Evolutionary conservation across 352 stramenopile genomes (phyloP).

Genomic region (Pythium dissotocum): DNA sequence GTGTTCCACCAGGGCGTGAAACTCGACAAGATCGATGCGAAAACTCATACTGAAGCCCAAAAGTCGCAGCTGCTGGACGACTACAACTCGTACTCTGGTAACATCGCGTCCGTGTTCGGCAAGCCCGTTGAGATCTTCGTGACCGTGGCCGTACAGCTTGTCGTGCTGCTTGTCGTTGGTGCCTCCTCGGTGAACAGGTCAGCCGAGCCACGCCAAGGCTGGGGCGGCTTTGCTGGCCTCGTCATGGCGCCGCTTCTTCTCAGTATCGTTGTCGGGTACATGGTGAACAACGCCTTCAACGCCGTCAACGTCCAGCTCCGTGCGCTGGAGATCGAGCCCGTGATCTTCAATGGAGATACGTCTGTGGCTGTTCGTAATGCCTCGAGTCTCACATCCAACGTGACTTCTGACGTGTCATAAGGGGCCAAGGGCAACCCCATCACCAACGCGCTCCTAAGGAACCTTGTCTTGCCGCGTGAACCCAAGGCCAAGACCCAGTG

Average conservation of each 20-base stretch:
- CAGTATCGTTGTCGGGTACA: background rate
- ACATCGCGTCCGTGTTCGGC: slow-evolving; percentile 4
- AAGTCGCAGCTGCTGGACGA: background rate
- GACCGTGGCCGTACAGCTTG: background rate
- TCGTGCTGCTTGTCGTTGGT: background rate
- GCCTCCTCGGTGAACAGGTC: background rate
- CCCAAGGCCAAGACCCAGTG: background rate
- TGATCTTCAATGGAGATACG: background rate
- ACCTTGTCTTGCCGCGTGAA: background rate
- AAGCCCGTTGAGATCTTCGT: slow-evolving; percentile 1
- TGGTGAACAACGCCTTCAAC: background rate
- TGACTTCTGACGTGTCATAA: background rate
- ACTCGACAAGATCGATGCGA: background rate
- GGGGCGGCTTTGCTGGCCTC: background rate
- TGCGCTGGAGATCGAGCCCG: background rate
- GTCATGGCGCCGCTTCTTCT: background rate
- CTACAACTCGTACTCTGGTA: slow-evolving; percentile 9
- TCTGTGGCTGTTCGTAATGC: background rate
- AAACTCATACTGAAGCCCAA: background rate
- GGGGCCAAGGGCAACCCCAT: background rate
- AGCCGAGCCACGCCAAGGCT: background rate
- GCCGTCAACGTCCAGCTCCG: background rate
- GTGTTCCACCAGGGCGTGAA: slow-evolving; percentile 1
- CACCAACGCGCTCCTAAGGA: background rate
- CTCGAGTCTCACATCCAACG: background rate